Percentiles rank a stretch among this genome's conserved stretches.
Conservation (phyloP, 805 yeast species). For the Starmera pachycereana region DNA sequence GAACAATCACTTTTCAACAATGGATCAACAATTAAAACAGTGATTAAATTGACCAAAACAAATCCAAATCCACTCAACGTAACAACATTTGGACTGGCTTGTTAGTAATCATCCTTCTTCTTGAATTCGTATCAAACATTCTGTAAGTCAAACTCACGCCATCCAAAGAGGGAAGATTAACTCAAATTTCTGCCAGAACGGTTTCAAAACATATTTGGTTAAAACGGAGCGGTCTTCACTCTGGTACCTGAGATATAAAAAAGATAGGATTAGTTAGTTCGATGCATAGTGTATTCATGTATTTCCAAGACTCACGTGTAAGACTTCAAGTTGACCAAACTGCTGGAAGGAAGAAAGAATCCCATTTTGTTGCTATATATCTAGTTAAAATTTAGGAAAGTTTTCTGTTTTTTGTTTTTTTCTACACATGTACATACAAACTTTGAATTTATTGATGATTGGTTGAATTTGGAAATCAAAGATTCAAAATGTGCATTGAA, state of each 20-base stretch:
- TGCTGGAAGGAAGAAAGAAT: constrained; percentile 45
- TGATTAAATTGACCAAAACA: constrained; percentile 48
- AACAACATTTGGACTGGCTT: constrained; percentile 59
- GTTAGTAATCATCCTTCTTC: not conserved
- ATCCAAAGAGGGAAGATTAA: constrained; percentile 69
- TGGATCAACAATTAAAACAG: constrained; percentile 70
- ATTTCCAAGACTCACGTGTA: constrained; percentile 30
- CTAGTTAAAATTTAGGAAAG: too few species aligned
- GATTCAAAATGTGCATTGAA: too few species aligned
- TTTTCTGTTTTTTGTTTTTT: too few species aligned
- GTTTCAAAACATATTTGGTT: constrained; percentile 67
- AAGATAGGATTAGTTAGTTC: not conserved
- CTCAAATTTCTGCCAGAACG: constrained; percentile 73
- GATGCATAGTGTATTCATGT: not conserved
- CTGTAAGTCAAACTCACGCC: constrained; percentile 34
- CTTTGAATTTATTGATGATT: too few species aligned
- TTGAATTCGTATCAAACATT: too few species aligned
- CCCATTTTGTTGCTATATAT: constrained; percentile 36
- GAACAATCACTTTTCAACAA: constrained; percentile 50
- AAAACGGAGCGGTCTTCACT: constrained; percentile 75
- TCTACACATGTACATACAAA: too few species aligned
- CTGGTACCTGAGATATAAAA: constrained; percentile 34
- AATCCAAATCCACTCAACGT: constrained; percentile 74
- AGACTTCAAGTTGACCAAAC: constrained; percentile 40
- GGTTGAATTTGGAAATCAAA: too few species aligned